These are phyloP conservation scores for Solanum infundibuliforme DNA, from an alignment of 257 asterid species.

Conservation along the genomic window DNA sequence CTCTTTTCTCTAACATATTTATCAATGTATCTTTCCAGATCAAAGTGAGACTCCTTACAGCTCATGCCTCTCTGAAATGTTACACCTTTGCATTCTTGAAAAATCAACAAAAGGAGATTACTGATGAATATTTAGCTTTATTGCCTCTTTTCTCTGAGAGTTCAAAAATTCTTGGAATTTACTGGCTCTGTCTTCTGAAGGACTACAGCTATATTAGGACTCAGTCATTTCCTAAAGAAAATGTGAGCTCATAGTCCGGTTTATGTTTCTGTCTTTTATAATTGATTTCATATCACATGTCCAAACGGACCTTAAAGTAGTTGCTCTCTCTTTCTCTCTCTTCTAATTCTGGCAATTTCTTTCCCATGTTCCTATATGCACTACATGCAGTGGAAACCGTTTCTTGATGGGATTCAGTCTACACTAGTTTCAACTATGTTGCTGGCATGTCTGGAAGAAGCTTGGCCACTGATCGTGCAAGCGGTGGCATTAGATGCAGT, in stretches of 20 bases:
- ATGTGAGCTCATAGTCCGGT: constrained; percentile 47
- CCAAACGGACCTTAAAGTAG: background rate
- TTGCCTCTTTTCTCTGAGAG: constrained; percentile 77
- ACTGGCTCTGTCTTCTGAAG: constrained; percentile 86
- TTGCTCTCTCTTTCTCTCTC: background rate
- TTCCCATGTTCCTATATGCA: constrained; percentile 9
- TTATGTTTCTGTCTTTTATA: constrained; percentile 1
- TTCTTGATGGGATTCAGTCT: constrained; percentile 94
- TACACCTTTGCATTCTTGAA: constrained; percentile 65
- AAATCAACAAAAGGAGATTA: constrained; percentile 53
- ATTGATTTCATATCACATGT: background rate
- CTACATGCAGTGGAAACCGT: constrained; percentile 77
- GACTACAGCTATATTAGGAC: constrained; percentile 68
- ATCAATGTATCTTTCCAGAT: constrained; percentile 41
- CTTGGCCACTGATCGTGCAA: constrained; percentile 93
- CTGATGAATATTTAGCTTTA: constrained; percentile 67
- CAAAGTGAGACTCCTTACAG: constrained; percentile 88
- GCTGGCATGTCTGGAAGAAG: constrained; percentile 87
- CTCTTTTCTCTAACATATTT: constrained; percentile 11
- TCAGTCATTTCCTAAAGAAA: constrained; percentile 41
- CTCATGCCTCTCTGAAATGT: constrained; percentile 95
- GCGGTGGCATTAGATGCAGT: constrained; percentile 92
- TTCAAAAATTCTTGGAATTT: constrained; percentile 63
- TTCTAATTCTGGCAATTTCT: constrained; percentile 1
- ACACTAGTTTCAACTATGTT: constrained; percentile 61